These are phyloP conservation scores for Onygenales sp. DNA, from an alignment of 2,329 filamentous ascomycete genomes.

Conservation along the genomic window DNA sequence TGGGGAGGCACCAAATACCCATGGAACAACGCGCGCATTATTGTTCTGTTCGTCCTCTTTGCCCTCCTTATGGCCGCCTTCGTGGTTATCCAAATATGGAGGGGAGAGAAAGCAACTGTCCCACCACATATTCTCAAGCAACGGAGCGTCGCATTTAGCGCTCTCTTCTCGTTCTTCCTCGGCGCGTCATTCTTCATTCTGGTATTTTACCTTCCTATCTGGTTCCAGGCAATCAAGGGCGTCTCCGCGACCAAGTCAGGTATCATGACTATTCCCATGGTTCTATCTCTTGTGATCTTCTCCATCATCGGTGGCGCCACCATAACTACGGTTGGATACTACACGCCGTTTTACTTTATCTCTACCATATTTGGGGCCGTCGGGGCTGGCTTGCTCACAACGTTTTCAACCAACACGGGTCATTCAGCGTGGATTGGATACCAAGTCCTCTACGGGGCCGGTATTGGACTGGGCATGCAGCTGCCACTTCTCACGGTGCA, in stretches of 20 bases:
- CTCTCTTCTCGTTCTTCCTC: conserved; percentile 32
- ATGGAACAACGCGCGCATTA: conserved; percentile 37
- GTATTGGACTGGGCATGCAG: conserved; percentile 28
- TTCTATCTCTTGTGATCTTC: conserved; percentile 22
- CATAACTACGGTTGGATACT: conserved; percentile 27
- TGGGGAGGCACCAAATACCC: conserved; percentile 36
- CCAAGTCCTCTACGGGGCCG: conserved; percentile 27
- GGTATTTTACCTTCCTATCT: conserved; percentile 40
- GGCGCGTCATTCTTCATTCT: conserved; percentile 36
- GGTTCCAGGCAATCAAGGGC: conserved; percentile 33
- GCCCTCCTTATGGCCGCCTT: conserved; percentile 39
- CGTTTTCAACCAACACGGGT: conserved; percentile 22
- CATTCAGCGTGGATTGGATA: conserved; percentile 31
- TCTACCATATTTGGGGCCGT: conserved; percentile 23
- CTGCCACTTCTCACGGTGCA: conserved; percentile 27
- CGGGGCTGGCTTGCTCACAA: conserved; percentile 28
- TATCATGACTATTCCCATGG: conserved; percentile 28
- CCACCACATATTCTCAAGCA: conserved; percentile 36
- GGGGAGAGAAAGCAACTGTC: conserved; percentile 34
- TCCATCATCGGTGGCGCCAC: conserved; percentile 23
- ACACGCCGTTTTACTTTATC: conserved; percentile 30
- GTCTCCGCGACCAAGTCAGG: conserved; percentile 26
- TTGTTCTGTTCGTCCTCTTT: conserved; percentile 42
- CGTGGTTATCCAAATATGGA: conserved; percentile 25
- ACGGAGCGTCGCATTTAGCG: conserved; percentile 32